Base-by-base conservation (phyloP, 257 asterid genomes). In the Nicotiana noctiflora region DNA sequence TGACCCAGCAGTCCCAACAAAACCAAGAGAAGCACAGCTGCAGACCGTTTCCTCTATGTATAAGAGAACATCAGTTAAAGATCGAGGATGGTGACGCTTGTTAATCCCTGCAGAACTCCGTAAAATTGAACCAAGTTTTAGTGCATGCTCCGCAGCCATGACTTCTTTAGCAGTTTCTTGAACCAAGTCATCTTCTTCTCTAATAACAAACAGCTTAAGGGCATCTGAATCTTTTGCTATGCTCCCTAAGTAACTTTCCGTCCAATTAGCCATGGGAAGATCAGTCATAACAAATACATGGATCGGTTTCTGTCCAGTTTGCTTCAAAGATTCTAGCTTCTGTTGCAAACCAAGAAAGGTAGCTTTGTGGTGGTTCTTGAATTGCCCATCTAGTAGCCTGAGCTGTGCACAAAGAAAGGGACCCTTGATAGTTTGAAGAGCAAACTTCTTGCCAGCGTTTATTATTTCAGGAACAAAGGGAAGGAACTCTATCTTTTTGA, bases 11-110 rank as follows among this genome's bases (percentile, higher is more conserved):
- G 99, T 95, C 72, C 97, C 95, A 40, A 92, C 85, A 75, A 95
- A 95, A 84, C 99, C 98, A 74, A 93, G 90, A 65, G 95, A 81
- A 82, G 97, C 99, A 85, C 99, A 95, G 79, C 99, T 89, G 75
- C 99, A 95, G 52, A 93, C 84, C 21, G 90, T 84, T 87, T 91
- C 91, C 84, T 95, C 97, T 52, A 95, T 63, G 78, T 82, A 92
- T 14, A 95, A 80, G 46, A 89, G 91, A 51, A 92, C 86, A 82
- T 91, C 96, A 19, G 92, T 84, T 40, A 90, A 83, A 17, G 93
- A 75, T n/a, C 55, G 64, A 84, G 89, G 81, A 85, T 74, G 56
- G 66, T 93, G 90, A 64, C 37, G 85, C 55, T 80, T 85, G 72
- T 34, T 84, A 79, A 74, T 79, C 81, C 83, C 80, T 51, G 60